phyloP scores from a whole-genome alignment of 179 eudicot genomes.

The Sideroxylon spinosum region DNA sequence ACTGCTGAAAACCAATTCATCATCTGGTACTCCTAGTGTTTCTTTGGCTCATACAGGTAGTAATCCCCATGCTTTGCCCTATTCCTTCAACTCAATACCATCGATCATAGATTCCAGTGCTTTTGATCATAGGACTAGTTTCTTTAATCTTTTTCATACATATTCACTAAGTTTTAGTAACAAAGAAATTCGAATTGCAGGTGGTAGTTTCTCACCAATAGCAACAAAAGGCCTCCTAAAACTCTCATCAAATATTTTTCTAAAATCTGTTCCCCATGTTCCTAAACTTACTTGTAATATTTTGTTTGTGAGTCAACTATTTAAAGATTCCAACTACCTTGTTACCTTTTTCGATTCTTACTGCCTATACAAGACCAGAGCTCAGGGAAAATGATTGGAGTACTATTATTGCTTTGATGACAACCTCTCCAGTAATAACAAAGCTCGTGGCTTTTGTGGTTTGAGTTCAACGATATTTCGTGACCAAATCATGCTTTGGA shows the following conservation, averaged over 20 bases:
- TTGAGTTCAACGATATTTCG: background rate
- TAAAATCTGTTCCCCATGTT: background rate
- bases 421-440: background rate
- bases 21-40: background rate
- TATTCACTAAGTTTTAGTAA: background rate
- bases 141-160: background rate
- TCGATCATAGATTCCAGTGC: background rate
- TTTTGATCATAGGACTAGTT: background rate
- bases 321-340: background rate
- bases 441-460: background rate
- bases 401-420: slow-evolving; percentile 6
- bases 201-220: background rate
- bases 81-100: background rate
- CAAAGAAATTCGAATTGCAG: background rate
- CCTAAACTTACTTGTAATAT: background rate
- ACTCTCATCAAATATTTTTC: background rate
- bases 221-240: background rate
- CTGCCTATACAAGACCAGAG: background rate
- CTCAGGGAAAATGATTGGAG: slow-evolving; percentile 3
- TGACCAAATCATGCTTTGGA: slow-evolving; percentile 3
- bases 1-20: background rate
- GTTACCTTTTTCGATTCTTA: background rate
- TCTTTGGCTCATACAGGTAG: background rate
- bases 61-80: background rate
- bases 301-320: background rate